A percentile compares a stretch with the other conserved stretches of the same genome.
phyloP scores from a whole-genome alignment of 331 rosid species.

The Rhamnella rubrinervis region DNA sequence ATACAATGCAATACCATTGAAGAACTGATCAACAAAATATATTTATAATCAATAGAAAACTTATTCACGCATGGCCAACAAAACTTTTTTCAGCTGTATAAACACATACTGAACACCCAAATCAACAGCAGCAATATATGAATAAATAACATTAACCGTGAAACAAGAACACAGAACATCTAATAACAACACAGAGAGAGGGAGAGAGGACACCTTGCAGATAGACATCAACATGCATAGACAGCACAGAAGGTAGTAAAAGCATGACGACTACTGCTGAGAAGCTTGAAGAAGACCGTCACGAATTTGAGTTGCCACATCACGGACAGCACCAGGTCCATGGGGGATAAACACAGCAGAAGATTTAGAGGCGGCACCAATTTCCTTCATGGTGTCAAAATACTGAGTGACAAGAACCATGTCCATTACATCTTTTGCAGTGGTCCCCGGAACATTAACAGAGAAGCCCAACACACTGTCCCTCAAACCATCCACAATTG shows the following conservation, averaged over 20 bases:
- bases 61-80: neutral
- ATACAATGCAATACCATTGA: too few species aligned
- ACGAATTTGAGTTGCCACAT: conserved; percentile 78
- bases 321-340: conserved; percentile 86
- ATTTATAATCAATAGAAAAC: too few species aligned
- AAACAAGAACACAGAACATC: neutral
- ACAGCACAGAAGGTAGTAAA: conserved; percentile 1
- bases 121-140: neutral
- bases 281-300: conserved; percentile 84
- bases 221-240: conserved; percentile 4
- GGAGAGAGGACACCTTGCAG: conserved; percentile 9
- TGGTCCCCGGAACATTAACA: conserved; percentile 80
- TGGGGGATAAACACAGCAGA: conserved; percentile 93
- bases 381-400: conserved; percentile 93
- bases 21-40: neutral
- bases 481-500: conserved; percentile 82
- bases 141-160: neutral
- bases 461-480: conserved; percentile 86
- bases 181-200: neutral
- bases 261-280: conserved; percentile 20
- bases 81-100: neutral
- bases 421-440: conserved; percentile 90
- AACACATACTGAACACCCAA: too few species aligned
- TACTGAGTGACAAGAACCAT: conserved; percentile 93
- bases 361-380: conserved; percentile 82